Percentiles rank a stretch among this genome's conserved stretches.
phyloP scores from a whole-genome alignment of 2,329 filamentous ascomycete species.

The Emydomyces testavorans region DNA sequence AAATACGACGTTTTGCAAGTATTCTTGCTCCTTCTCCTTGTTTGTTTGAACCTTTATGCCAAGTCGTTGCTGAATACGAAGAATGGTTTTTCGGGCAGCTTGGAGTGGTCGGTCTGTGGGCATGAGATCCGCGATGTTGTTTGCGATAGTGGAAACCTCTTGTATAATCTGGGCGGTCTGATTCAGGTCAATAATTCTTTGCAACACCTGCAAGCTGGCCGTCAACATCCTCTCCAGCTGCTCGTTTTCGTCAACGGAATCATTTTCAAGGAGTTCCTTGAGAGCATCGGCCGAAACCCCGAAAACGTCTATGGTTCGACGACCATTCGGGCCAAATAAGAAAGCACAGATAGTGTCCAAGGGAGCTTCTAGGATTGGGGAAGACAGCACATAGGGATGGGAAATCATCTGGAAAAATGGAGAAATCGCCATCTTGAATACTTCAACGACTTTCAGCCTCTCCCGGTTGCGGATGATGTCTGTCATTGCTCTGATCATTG shows the following conservation, averaged over 20 bases:
- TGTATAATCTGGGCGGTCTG: slow-evolving; percentile 28
- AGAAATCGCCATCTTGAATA: slow-evolving; percentile 21
- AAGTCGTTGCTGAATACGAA: slow-evolving; percentile 6
- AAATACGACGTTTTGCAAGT: neutral
- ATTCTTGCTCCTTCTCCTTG: neutral
- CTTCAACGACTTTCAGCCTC: slow-evolving; percentile 16
- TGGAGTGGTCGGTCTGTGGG: neutral
- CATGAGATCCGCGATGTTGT: slow-evolving; percentile 12
- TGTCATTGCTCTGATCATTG: slow-evolving; percentile 22
- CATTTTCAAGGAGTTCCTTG: neutral
- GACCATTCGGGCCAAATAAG: slow-evolving; percentile 34
- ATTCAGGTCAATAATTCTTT: slow-evolving; percentile 28
- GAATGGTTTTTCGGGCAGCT: neutral
- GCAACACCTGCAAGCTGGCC: slow-evolving; percentile 19
- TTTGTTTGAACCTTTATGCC: neutral
- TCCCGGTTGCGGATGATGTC: slow-evolving; percentile 16
- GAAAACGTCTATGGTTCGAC: slow-evolving; percentile 29
- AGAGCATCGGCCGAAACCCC: neutral
- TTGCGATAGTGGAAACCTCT: slow-evolving; percentile 16
- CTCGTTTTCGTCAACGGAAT: slow-evolving; percentile 7
- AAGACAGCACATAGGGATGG: slow-evolving; percentile 32
- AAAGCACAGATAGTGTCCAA: slow-evolving; percentile 37
- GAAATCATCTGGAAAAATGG: slow-evolving; percentile 36
- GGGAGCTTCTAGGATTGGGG: slow-evolving; percentile 33
- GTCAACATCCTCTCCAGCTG: slow-evolving; percentile 15